Conservation (phyloP, 2,329 filamentous ascomycete genomes). For the Paraconiothyrium sp. region DNA sequence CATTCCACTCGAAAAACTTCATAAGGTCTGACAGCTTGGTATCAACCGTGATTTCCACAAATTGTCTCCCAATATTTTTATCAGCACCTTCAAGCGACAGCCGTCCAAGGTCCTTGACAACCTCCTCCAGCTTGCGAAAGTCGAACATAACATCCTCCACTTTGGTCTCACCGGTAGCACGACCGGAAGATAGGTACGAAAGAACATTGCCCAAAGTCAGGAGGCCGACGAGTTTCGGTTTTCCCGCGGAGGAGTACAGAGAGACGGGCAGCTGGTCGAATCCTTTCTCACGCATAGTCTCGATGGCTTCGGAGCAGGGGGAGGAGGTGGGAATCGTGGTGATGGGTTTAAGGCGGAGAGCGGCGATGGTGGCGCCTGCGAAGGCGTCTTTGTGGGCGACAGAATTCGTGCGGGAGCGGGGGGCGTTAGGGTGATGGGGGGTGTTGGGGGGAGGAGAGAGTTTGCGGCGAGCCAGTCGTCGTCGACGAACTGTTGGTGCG, state of each 20-base stretch:
- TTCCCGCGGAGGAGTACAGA: constrained; percentile 61
- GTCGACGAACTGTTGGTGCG: constrained; percentile 76
- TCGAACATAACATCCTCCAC: constrained; percentile 97
- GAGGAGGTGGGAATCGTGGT: constrained; percentile 80
- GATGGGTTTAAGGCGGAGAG: constrained; percentile 90
- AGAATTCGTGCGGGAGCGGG: constrained; percentile 50
- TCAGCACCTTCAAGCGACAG: constrained; percentile 44
- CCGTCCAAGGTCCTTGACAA: constrained; percentile 76
- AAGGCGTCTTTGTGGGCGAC: constrained; percentile 70
- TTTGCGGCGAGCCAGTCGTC: constrained; percentile 99
- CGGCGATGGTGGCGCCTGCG: constrained; percentile 78
- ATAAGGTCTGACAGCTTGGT: constrained; percentile 85
- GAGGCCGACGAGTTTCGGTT: constrained; percentile 82
- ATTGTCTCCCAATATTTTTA: constrained; percentile 64
- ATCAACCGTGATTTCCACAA: constrained; percentile 93
- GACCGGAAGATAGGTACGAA: constrained; percentile 85
- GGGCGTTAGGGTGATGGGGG: constrained; percentile 46
- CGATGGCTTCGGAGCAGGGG: constrained; percentile 85
- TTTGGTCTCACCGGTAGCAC: constrained; percentile 75
- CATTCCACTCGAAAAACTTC: constrained; percentile 98
- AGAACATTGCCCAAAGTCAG: constrained; percentile 95
- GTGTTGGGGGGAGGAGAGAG: constrained; percentile 78
- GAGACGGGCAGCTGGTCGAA: constrained; percentile 98
- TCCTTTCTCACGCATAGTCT: constrained; percentile 97
- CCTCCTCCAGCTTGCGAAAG: constrained; percentile 86